Evolutionary conservation across 2,329 filamentous ascomycete genomes (phyloP).

Genomic region (Beauveria sp.): DNA sequence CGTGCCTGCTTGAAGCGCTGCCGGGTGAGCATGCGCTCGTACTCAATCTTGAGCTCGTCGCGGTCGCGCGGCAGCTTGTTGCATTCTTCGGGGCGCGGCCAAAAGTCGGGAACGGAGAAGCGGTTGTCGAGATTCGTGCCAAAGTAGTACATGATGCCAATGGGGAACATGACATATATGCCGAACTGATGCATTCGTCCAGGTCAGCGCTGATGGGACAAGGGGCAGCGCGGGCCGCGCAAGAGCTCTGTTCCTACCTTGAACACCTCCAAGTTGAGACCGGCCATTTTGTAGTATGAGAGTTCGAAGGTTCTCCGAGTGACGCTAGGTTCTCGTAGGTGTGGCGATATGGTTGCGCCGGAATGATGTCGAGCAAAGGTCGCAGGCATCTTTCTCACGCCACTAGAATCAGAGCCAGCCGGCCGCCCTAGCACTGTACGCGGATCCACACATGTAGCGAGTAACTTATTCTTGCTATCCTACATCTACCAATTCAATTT

Average conservation of each 20-base stretch:
- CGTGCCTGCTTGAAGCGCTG: slow-evolving; percentile 67
- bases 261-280: slow-evolving; percentile 88
- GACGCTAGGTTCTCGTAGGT: neutral
- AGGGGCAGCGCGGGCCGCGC: neutral
- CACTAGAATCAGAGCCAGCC: neutral
- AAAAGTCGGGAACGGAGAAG: slow-evolving; percentile 86
- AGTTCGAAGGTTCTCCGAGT: neutral
- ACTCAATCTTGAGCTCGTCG: slow-evolving; percentile 77
- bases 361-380: neutral
- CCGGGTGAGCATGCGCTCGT: slow-evolving; percentile 59
- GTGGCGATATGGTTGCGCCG: neutral
- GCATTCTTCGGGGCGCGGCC: slow-evolving; percentile 75
- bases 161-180: slow-evolving; percentile 98
- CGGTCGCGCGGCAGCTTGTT: slow-evolving; percentile 69
- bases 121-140: slow-evolving; percentile 93
- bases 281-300: slow-evolving; percentile 50
- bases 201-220: neutral
- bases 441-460: neutral
- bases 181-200: slow-evolving; percentile 60
- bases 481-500: neutral
- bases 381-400: neutral
- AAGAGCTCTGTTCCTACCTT: slow-evolving; percentile 53
- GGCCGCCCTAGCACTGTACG: neutral
- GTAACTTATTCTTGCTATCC: neutral
- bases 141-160: slow-evolving; percentile 99